Percentiles rank a stretch among this genome's conserved stretches.
Evolutionary conservation across 169 alveolate species (phyloP).

Genomic region (Eimeria falciformis): DNA sequence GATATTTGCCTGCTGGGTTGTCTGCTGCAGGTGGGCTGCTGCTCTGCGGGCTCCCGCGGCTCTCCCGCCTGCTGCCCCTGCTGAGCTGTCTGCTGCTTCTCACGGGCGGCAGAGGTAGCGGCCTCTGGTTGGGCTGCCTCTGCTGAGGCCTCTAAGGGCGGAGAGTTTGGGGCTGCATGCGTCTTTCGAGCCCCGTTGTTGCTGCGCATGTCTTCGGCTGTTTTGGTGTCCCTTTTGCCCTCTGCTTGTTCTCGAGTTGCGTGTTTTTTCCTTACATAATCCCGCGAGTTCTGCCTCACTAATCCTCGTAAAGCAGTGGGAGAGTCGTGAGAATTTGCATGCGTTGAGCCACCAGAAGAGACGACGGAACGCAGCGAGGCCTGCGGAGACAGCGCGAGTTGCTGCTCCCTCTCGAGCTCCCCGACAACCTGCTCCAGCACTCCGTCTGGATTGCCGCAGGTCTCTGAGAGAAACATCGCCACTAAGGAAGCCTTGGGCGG

Average conservation of each 20-base stretch:
- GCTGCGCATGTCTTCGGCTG: too few relatives aligned
- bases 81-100: conserved; percentile 15
- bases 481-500: conserved; percentile 54
- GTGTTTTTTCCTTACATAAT: not conserved
- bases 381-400: not conserved
- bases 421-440: not conserved
- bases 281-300: not conserved
- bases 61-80: not conserved
- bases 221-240: not conserved
- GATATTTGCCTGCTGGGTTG: not conserved
- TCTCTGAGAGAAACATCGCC: conserved; percentile 28
- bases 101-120: not conserved
- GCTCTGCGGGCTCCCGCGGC: not conserved
- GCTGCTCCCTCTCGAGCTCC: not conserved
- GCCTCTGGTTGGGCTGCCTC: conserved; percentile 12
- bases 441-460: not conserved
- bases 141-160: conserved; percentile 17
- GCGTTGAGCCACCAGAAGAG: too few relatives aligned
- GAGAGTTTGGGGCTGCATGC: too few relatives aligned
- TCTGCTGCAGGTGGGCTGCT: conserved; percentile 25
- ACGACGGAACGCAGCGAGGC: not conserved
- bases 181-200: too few relatives aligned
- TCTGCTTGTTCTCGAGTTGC: not conserved
- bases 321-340: too few relatives aligned
- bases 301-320: too few relatives aligned